Evolutionary conservation across 2,329 filamentous ascomycete genomes (phyloP).

Genomic region (Didymella arachidicola): DNA sequence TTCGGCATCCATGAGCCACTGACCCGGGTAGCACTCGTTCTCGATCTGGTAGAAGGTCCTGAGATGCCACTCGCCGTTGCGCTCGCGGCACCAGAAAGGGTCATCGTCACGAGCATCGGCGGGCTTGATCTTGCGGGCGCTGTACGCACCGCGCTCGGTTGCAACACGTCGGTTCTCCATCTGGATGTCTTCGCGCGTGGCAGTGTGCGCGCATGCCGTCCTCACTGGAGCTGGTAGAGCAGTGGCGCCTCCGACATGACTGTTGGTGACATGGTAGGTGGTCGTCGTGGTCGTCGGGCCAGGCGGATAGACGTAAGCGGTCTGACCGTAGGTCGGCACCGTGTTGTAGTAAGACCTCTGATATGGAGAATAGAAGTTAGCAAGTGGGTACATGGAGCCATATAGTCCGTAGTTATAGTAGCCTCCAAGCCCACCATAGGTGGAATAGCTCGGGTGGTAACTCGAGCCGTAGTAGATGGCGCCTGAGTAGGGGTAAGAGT

Average conservation of each 20-base stretch:
- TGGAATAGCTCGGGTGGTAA: slow-evolving; percentile 25
- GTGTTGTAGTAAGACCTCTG: slow-evolving; percentile 45
- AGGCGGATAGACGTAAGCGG: slow-evolving; percentile 37
- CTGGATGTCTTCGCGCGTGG: slow-evolving; percentile 39
- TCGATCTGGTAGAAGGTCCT: slow-evolving; percentile 50
- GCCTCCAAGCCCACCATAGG: slow-evolving; percentile 28
- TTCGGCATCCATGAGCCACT: slow-evolving; percentile 48
- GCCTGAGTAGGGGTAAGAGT: slow-evolving; percentile 29
- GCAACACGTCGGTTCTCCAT: slow-evolving; percentile 43
- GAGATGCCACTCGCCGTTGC: slow-evolving; percentile 48
- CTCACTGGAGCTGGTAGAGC: slow-evolving; percentile 18
- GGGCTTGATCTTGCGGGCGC: slow-evolving; percentile 41
- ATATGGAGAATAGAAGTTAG: slow-evolving; percentile 47
- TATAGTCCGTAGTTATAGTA: slow-evolving; percentile 37
- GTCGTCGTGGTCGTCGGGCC: slow-evolving; percentile 33
- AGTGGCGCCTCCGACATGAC: slow-evolving; percentile 22
- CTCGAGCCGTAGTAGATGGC: slow-evolving; percentile 22
- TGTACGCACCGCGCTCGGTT: slow-evolving; percentile 44
- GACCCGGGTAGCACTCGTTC: slow-evolving; percentile 48
- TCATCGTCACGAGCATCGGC: slow-evolving; percentile 45
- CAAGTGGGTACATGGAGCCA: slow-evolving; percentile 43
- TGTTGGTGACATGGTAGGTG: slow-evolving; percentile 36
- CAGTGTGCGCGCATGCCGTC: slow-evolving; percentile 24
- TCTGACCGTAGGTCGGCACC: slow-evolving; percentile 31
- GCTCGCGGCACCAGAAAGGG: slow-evolving; percentile 50